Base-by-base conservation (phyloP, 1,284 basidiomycete species). In the Pseudozyma thailandica region DNA sequence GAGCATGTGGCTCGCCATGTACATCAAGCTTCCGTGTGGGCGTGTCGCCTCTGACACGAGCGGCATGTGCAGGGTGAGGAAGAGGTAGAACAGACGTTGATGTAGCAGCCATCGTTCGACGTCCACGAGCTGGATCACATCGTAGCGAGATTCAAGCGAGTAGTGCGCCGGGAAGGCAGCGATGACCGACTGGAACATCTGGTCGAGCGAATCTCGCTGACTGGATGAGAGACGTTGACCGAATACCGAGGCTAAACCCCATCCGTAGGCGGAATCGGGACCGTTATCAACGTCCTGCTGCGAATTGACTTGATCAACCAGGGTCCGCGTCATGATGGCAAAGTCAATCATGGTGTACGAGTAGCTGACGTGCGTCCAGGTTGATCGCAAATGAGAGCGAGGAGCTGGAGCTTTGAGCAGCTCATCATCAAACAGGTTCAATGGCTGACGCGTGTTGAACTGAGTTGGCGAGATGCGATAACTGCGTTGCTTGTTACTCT, bases 371-470 rank as follows among this genome's bases (percentile, higher is more conserved):
- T 55, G 50, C 13, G 66, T 70, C 60, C 66, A 60, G 7, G 60
- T 70, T 7, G 66, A 70, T 9, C 60, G 55, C 13, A 60, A 44
- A 41, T 70, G 66, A 13, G 56, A 63, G 1, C 49, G 51, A 6
- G 56, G 56, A 38, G 57, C 50, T 7, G 66, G 66, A 0, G 28
- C 33, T 8, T 37, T 27, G 43, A 64, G 26, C 9, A 70, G 49
- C 42, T 70, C 66, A 10, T 70, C 66, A 30, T 70, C 66, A 16
- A 64, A 70, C 10, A 70, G 42, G n/a, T 64, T 70, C 27, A 70
- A 38, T 5, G 60, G 66, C 44, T 51, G 60, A 4, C 66, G 51
- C 2, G 66, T 64, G 31, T 58, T 64, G 57, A 70, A 64, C 39
- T 70, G 66, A 23, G 33, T 26, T 2, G 61, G 52, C 7, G 50